phyloP scores from a whole-genome alignment of 2,329 filamentous ascomycete genomes.

The Colletotrichum tropicale region DNA sequence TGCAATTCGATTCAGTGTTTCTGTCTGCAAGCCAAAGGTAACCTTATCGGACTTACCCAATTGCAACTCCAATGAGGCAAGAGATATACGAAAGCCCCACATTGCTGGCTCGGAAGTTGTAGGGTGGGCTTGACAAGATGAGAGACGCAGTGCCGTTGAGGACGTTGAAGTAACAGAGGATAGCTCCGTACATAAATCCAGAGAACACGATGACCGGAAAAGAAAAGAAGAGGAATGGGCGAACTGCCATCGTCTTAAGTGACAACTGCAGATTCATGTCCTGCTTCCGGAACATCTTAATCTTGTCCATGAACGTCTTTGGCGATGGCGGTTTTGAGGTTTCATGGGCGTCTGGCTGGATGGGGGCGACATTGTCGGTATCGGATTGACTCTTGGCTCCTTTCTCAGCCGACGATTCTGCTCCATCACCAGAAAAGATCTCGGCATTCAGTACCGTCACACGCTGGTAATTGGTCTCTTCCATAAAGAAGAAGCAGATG shows the following conservation, averaged over 20 bases:
- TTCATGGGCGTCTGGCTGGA: not conserved
- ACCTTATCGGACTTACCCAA: not conserved
- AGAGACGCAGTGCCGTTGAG: constrained; percentile 48
- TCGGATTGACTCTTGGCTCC: not conserved
- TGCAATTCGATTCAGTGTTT: not conserved
- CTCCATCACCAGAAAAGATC: not conserved
- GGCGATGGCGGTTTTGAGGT: not conserved
- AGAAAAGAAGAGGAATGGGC: not conserved
- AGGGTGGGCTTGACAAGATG: constrained; percentile 39
- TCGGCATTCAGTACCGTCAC: constrained; percentile 24
- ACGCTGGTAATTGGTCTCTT: constrained; percentile 55
- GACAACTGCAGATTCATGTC: not conserved
- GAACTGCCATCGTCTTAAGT: not conserved
- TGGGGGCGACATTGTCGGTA: not conserved
- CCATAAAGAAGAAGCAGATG: constrained; percentile 54
- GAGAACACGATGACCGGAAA: constrained; percentile 44
- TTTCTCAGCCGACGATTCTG: not conserved
- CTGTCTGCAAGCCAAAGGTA: not conserved
- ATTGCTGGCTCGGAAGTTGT: constrained; percentile 41
- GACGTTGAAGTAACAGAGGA: constrained; percentile 47
- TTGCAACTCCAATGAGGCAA: constrained; percentile 35
- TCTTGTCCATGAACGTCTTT: not conserved
- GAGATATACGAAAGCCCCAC: constrained; percentile 43
- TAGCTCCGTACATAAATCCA: constrained; percentile 46
- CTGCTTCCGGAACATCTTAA: not conserved